Base-by-base conservation (phyloP, 129 eudicot species). In the Dittrichia graveolens region DNA sequence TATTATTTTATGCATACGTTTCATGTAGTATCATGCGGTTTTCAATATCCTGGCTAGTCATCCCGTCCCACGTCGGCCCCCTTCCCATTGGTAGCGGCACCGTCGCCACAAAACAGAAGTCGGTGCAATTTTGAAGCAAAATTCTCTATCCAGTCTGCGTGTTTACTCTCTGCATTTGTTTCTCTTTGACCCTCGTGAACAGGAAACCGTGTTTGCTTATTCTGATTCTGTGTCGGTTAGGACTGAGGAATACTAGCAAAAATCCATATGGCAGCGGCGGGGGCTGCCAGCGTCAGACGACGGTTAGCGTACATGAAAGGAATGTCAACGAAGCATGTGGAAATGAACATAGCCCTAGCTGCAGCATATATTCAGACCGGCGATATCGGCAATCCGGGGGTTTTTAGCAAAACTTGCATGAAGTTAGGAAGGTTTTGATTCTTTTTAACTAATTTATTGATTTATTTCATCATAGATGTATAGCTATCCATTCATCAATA, bases 391-490 rank as follows among this genome's bases (percentile, higher is more conserved):
- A 44, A 75, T 54, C 43, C 47, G 39, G 24, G 11, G 57, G 73
- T 75, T 44, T 75, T 19, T 42, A 53, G 39, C 56, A 34, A 42
- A 31, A 44, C 72, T 35, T 75, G 79, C 65, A 54, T 65, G 8
- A 65, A 66, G 37, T 46, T 75, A 42, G 79, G 72, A 74, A 74
- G 79, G 79, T 74, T 52, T 5, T 13, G 1, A 4, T 18, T 8
- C 0, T 2, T 60, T 41, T 35, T 41, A n/a, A 53, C 19, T 55
- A 7, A 1, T 42, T 52, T 0, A 50, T 38, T 49, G 5, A 4
- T 18, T 16, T 35, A 4, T 46, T 60, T 6, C 7, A 9, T 15
- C 43, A 60, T 43, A 43, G 9, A 15, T 9, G n/a, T 39, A 14
- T 35, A 4, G 14, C 5, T 57, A 15, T 72, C 34, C 14, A 37